These are phyloP conservation scores for Caulochytrium protostelioides DNA, from an alignment of 371 early-diverging fungal genomes.

Conservation along the genomic window DNA sequence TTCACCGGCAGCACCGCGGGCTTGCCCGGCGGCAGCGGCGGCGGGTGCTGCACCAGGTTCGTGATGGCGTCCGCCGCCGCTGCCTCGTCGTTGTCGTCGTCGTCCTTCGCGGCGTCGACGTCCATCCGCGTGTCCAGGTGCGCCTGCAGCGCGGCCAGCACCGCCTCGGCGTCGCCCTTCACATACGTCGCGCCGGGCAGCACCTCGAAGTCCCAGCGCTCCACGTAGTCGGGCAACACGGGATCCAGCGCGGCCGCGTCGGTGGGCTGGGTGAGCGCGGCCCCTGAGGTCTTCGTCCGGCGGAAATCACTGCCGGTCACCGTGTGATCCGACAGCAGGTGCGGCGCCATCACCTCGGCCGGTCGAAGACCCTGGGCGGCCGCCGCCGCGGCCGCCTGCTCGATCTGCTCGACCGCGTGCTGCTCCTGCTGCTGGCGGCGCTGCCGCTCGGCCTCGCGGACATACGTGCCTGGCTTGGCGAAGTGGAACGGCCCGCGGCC, in stretches of 20 bases:
- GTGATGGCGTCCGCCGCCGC: constrained; percentile 30
- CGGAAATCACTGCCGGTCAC: constrained; percentile 33
- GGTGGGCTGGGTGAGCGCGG: neutral
- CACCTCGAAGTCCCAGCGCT: neutral
- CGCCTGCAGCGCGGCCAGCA: constrained; percentile 91
- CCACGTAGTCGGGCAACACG: neutral
- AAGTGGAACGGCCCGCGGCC: no score
- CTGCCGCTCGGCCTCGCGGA: no score
- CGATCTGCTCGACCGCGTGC: no score
- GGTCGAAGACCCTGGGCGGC: no score
- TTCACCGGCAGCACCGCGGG: constrained; percentile 34
- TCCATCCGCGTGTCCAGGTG: constrained; percentile 50
- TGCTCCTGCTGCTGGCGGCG: no score
- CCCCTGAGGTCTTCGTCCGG: constrained; percentile 1
- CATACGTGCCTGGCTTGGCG: no score
- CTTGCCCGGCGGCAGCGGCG: constrained; percentile 65
- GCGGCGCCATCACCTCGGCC: constrained; percentile 61
- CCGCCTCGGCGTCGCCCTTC: constrained; percentile 45
- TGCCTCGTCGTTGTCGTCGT: constrained; percentile 16
- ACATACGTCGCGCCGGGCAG: neutral
- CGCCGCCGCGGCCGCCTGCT: no score
- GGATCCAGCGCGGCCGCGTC: neutral
- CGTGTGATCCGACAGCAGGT: constrained; percentile 40
- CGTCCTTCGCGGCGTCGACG: constrained; percentile 43
- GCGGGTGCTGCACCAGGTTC: constrained; percentile 73